These are phyloP conservation scores for Penicillium olsonii DNA, from an alignment of 2,329 filamentous ascomycete genomes.

Conservation along the genomic window DNA sequence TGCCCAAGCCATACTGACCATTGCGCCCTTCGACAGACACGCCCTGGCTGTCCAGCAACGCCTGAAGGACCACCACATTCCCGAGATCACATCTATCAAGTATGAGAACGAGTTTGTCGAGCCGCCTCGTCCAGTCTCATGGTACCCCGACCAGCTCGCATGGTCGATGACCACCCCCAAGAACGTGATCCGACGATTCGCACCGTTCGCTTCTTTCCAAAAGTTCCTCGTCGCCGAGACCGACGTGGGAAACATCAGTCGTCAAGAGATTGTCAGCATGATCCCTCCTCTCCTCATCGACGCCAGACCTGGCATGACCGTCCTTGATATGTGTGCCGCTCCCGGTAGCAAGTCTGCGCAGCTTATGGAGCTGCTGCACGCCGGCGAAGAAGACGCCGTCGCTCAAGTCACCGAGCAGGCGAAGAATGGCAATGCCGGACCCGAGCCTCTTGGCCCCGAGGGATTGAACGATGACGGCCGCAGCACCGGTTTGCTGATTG, in stretches of 20 bases:
- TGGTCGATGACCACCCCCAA: conserved; percentile 99
- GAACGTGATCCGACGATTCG: conserved; percentile 89
- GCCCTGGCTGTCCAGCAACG: conserved; percentile 89
- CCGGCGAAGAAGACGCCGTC: conserved; percentile 85
- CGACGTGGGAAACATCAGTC: conserved; percentile 93
- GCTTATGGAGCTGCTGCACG: conserved; percentile 89
- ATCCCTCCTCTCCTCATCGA: conserved; percentile 95
- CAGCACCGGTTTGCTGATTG: conserved; percentile 86
- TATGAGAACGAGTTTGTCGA: conserved; percentile 81
- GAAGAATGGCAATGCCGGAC: conserved; percentile 61
- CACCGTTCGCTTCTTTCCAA: conserved; percentile 92
- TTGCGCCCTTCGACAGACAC: conserved; percentile 59
- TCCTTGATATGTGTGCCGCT: conserved; percentile 93
- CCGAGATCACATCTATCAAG: conserved; percentile 81
- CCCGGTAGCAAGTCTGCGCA: conserved; percentile 97
- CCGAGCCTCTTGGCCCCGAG: conserved; percentile 51
- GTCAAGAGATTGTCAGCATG: conserved; percentile 98
- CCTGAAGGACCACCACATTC: conserved; percentile 84
- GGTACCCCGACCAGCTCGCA: conserved; percentile 93
- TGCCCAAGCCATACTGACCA: conserved; percentile 12
- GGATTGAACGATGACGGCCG: conserved; percentile 73
- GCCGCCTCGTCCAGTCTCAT: conserved; percentile 77
- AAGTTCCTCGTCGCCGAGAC: conserved; percentile 98
- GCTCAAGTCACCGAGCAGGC: conserved; percentile 67
- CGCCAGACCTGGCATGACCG: conserved; percentile 84